A percentile compares a stretch with the other conserved stretches of the same genome.
phyloP scores from a whole-genome alignment of 2,329 filamentous ascomycete genomes.

The Thermoascus crustaceus region DNA sequence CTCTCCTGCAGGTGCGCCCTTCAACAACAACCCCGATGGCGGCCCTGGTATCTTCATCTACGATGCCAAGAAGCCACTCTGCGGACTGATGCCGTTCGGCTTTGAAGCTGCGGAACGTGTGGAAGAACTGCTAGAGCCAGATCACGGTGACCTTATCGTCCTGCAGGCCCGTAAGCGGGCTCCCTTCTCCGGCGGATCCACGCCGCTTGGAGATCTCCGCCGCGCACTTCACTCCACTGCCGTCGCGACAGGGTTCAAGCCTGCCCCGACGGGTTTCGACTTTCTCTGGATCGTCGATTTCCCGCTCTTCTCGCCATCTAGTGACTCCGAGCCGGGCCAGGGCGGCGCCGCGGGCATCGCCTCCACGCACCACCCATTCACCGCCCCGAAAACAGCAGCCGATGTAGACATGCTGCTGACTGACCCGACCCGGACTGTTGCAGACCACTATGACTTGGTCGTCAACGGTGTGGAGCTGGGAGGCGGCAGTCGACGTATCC shows the following conservation, averaged over 20 bases:
- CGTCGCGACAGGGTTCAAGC: slow-evolving; percentile 53
- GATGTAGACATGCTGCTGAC: slow-evolving; percentile 69
- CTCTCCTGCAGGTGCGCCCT: slow-evolving; percentile 47
- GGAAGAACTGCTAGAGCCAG: slow-evolving; percentile 45
- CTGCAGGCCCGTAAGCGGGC: slow-evolving; percentile 66
- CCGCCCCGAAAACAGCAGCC: slow-evolving; percentile 62
- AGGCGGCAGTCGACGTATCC: slow-evolving; percentile 87
- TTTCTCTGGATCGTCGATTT: slow-evolving; percentile 88
- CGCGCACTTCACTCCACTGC: slow-evolving; percentile 61
- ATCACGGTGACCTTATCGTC: slow-evolving; percentile 70
- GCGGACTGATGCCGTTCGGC: slow-evolving; percentile 69
- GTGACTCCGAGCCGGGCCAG: slow-evolving; percentile 64
- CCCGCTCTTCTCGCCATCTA: slow-evolving; percentile 74
- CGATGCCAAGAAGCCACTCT: slow-evolving; percentile 64
- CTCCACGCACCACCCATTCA: slow-evolving; percentile 93
- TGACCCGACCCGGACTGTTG: slow-evolving; percentile 63
- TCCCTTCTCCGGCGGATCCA: slow-evolving; percentile 64
- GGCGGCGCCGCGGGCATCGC: slow-evolving; percentile 72
- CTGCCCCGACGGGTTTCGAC: slow-evolving; percentile 45
- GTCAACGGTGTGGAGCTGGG: slow-evolving; percentile 93
- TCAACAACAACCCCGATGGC: slow-evolving; percentile 64
- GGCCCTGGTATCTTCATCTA: slow-evolving; percentile 70
- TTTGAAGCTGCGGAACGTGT: slow-evolving; percentile 58
- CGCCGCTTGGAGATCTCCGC: slow-evolving; percentile 62
- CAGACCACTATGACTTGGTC: slow-evolving; percentile 92